phyloP scores from a whole-genome alignment of 176 grass and related monocot species.

The Panicum miliaceum region DNA sequence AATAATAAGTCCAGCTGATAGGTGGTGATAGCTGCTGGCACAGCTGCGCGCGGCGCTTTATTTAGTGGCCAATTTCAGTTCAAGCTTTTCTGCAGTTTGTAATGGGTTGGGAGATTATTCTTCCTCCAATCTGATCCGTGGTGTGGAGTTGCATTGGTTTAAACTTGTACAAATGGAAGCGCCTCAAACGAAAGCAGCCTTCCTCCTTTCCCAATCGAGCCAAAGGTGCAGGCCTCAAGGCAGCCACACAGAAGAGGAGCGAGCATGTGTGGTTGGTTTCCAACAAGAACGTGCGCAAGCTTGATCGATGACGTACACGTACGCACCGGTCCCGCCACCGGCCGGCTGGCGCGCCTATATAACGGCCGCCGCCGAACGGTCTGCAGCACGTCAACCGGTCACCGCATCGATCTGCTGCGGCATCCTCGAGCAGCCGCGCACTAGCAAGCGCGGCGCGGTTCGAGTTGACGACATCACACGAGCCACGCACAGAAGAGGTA shows the following conservation, averaged over 20 bases:
- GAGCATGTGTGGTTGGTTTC: neutral
- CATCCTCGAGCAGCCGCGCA: neutral
- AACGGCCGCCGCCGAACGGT: constrained; percentile 15
- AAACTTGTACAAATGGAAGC: constrained; percentile 1
- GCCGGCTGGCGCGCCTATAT: constrained; percentile 28
- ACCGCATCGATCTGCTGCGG: too few relatives aligned
- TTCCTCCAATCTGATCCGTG: neutral
- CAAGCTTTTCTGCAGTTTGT: neutral
- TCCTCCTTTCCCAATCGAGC: constrained; percentile 9
- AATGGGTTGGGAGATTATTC: neutral
- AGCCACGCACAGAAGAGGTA: neutral
- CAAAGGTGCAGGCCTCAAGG: neutral
- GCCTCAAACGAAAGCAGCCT: constrained; percentile 5
- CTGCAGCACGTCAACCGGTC: neutral
- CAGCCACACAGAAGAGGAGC: neutral
- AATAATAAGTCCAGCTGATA: neutral
- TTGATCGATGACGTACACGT: neutral
- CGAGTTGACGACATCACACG: neutral
- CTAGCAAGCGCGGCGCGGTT: neutral
- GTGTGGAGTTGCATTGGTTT: neutral
- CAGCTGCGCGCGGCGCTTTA: neutral
- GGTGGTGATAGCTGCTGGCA: neutral
- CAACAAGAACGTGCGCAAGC: constrained; percentile 20
- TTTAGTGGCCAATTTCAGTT: neutral
- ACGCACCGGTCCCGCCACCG: neutral